Evolutionary conservation across 2,329 filamentous ascomycete genomes (phyloP).

Genomic region (Aspergillus neoniger): DNA sequence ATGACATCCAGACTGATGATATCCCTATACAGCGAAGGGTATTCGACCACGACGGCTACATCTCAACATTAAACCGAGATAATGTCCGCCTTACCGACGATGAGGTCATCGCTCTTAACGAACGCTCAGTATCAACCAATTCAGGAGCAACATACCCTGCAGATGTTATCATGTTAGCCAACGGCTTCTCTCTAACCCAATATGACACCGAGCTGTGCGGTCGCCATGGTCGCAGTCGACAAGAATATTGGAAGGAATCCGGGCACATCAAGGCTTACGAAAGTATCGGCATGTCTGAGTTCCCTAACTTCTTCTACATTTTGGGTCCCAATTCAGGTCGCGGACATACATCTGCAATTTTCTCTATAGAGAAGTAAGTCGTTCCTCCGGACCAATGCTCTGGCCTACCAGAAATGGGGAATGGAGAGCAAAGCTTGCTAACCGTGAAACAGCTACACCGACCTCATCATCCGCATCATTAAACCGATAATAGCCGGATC

Average conservation of each 20-base stretch:
- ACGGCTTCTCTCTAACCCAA: constrained; percentile 22
- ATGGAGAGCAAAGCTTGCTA: neutral
- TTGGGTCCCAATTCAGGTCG: constrained; percentile 20
- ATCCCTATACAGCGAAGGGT: neutral
- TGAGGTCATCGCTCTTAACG: neutral
- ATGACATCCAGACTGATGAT: neutral
- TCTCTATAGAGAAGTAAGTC: constrained; percentile 18
- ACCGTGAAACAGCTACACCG: constrained; percentile 9
- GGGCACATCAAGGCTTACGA: constrained; percentile 22
- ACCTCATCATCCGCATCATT: constrained; percentile 17
- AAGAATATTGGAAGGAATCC: constrained; percentile 19
- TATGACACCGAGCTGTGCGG: constrained; percentile 19
- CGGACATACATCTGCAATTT: constrained; percentile 19
- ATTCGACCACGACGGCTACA: constrained; percentile 13
- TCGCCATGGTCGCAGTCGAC: constrained; percentile 15
- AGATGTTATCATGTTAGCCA: constrained; percentile 9
- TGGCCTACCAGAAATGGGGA: too few relatives aligned
- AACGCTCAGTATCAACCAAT: neutral
- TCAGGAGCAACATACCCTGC: constrained; percentile 7
- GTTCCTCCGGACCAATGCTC: too few relatives aligned
- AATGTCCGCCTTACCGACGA: constrained; percentile 9
- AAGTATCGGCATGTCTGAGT: constrained; percentile 23
- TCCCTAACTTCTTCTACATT: constrained; percentile 28
- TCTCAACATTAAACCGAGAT: neutral
- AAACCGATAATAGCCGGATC: constrained; percentile 12